Percentiles rank a stretch among this genome's conserved stretches.
Evolutionary conservation across 208 protist species (phyloP).

Genomic region (Acanthamoeba divionensis): DNA sequence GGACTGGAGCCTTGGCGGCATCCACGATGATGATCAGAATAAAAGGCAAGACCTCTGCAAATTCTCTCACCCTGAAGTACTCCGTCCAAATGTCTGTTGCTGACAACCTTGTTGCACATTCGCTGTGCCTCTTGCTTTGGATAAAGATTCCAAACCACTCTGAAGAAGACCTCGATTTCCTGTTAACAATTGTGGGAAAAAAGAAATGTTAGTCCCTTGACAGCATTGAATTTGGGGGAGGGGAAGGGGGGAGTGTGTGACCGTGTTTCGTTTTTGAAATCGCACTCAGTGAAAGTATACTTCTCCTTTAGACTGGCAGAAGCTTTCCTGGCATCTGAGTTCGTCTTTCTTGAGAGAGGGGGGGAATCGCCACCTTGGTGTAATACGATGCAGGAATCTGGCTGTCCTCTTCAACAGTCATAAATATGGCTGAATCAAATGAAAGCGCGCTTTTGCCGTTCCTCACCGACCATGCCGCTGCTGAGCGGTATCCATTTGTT

Average conservation of each 20-base stretch:
- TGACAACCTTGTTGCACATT: not conserved
- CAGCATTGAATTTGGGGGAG: no score
- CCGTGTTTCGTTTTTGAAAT: no score
- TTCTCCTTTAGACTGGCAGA: not conserved
- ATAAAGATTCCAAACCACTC: not conserved
- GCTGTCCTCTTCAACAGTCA: not conserved
- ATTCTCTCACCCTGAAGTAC: slow-evolving; percentile 33
- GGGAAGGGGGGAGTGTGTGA: no score
- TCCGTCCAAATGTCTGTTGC: slow-evolving; percentile 37
- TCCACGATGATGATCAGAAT: slow-evolving; percentile 34
- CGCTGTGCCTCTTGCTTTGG: slow-evolving; percentile 41
- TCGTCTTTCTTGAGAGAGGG: not conserved
- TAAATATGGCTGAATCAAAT: slow-evolving; percentile 18
- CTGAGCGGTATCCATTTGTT: not conserved
- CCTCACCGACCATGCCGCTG: not conserved
- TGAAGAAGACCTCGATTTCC: not conserved
- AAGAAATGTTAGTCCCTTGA: slow-evolving; percentile 27
- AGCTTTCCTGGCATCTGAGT: slow-evolving; percentile 9
- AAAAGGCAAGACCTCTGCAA: not conserved
- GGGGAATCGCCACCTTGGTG: no score
- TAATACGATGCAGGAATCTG: slow-evolving; percentile 8
- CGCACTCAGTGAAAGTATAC: slow-evolving; percentile 37
- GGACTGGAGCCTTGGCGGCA: not conserved
- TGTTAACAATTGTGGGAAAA: not conserved
- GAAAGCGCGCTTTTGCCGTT: not conserved